These are phyloP conservation scores for Aureobasidium uvarum DNA, from an alignment of 2,329 filamentous ascomycete species.

Conservation along the genomic window DNA sequence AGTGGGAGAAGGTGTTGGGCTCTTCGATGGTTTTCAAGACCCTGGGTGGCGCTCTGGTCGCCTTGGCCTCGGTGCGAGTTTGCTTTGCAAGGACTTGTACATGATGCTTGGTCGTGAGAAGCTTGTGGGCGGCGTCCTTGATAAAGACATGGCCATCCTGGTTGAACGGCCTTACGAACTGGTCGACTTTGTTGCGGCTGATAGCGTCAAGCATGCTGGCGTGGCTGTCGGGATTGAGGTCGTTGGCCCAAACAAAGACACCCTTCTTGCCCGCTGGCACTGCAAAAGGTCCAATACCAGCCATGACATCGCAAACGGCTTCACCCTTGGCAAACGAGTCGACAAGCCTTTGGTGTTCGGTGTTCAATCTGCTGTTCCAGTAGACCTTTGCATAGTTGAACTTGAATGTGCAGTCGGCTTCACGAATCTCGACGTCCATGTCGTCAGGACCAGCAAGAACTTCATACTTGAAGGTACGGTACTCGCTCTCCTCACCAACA, in stretches of 20 bases:
- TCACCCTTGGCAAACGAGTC: constrained; percentile 76
- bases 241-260: constrained; percentile 95
- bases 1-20: constrained; percentile 81
- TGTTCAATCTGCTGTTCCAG: constrained; percentile 92
- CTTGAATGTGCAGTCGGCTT: constrained; percentile 79
- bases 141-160: constrained; percentile 82
- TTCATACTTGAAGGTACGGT: constrained; percentile 90
- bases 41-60: constrained; percentile 32
- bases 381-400: constrained; percentile 98
- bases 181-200: constrained; percentile 69
- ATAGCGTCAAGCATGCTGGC: constrained; percentile 69
- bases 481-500: constrained; percentile 81
- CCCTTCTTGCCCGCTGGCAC: constrained; percentile 85
- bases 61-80: constrained; percentile 33
- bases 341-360: constrained; percentile 80
- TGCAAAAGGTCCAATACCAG: constrained; percentile 92
- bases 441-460: constrained; percentile 79
- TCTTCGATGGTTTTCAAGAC: constrained; percentile 48
- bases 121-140: constrained; percentile 60
- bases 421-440: constrained; percentile 76
- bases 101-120: constrained; percentile 56
- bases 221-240: constrained; percentile 90
- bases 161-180: constrained; percentile 77
- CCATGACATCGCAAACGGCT: constrained; percentile 95
- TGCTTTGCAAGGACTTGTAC: constrained; percentile 42